These are phyloP conservation scores for Elsinoe necatrix DNA, from an alignment of 2,329 filamentous ascomycete genomes.

Conservation along the genomic window DNA sequence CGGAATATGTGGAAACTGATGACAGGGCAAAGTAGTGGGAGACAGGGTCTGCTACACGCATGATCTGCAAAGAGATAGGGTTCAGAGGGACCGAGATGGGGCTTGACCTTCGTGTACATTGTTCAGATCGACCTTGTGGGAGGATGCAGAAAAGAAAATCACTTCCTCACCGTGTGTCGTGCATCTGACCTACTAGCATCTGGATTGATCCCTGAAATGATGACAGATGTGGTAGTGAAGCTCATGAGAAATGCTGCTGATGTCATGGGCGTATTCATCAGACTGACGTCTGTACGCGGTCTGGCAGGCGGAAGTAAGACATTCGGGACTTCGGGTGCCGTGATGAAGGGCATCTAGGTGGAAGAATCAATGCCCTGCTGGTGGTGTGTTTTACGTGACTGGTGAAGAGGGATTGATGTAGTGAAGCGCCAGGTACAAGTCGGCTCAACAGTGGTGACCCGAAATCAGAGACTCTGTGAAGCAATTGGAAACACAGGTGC, in stretches of 20 bases:
- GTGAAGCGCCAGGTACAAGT: no score
- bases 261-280: conserved; percentile 3
- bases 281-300: not conserved
- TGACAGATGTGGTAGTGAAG: not conserved
- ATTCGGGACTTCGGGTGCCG: not conserved
- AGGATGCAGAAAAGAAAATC: not conserved
- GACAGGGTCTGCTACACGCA: not conserved
- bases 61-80: not conserved
- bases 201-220: not conserved
- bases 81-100: not conserved
- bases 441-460: not conserved
- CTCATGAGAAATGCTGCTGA: not conserved
- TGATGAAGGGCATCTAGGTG: not conserved
- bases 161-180: not conserved
- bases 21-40: not conserved
- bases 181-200: not conserved
- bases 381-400: not conserved
- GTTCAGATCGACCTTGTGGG: not conserved
- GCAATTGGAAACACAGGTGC: not conserved
- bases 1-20: conserved; percentile 19
- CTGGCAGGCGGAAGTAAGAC: conserved; percentile 4
- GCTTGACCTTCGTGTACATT: not conserved
- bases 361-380: not conserved
- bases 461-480: not conserved
- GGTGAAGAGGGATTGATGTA: not conserved